These are phyloP conservation scores for Solanum peruvianum DNA, from an alignment of 257 asterid genomes.

Conservation along the genomic window DNA sequence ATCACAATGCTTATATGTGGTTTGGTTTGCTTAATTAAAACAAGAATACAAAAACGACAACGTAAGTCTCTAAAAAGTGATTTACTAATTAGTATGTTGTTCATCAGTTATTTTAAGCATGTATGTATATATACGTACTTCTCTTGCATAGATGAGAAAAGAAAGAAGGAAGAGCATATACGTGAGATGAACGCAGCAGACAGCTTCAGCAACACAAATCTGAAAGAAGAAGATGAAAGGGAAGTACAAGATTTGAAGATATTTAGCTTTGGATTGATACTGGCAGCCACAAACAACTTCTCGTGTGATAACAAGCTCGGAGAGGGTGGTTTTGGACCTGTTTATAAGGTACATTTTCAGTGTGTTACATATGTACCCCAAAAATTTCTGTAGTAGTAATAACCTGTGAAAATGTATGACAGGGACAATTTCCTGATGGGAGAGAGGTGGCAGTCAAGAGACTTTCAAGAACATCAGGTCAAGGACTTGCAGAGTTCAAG, in stretches of 20 bases:
- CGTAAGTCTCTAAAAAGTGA: background rate
- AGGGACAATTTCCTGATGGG: slow-evolving; percentile 44
- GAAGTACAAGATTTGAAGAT: slow-evolving; percentile 30
- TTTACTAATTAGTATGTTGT: background rate
- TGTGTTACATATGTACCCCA: background rate
- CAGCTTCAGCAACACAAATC: slow-evolving; percentile 5
- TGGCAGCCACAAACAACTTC: slow-evolving; percentile 42
- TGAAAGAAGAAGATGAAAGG: slow-evolving; percentile 15
- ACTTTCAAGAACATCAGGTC: slow-evolving; percentile 44
- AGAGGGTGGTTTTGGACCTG: slow-evolving; percentile 63
- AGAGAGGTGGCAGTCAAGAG: slow-evolving; percentile 49
- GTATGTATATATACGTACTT: background rate
- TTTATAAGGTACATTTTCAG: background rate
- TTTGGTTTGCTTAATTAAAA: background rate
- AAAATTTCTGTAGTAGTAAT: background rate
- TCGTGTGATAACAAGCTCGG: slow-evolving; percentile 35
- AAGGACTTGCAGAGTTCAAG: slow-evolving; percentile 53
- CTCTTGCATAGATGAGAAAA: slow-evolving; percentile 7
- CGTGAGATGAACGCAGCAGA: slow-evolving; percentile 2
- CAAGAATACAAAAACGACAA: slow-evolving; percentile 1
- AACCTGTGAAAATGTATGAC: background rate
- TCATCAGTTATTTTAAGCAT: background rate
- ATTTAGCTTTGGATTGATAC: slow-evolving; percentile 26
- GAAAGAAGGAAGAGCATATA: slow-evolving; percentile 8
- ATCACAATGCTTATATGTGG: background rate